Percentiles rank a stretch among this genome's conserved stretches.
These are phyloP conservation scores for Sugiyamaella qingdaonensis DNA, from an alignment of 805 yeast genomes.

Conservation along the genomic window DNA sequence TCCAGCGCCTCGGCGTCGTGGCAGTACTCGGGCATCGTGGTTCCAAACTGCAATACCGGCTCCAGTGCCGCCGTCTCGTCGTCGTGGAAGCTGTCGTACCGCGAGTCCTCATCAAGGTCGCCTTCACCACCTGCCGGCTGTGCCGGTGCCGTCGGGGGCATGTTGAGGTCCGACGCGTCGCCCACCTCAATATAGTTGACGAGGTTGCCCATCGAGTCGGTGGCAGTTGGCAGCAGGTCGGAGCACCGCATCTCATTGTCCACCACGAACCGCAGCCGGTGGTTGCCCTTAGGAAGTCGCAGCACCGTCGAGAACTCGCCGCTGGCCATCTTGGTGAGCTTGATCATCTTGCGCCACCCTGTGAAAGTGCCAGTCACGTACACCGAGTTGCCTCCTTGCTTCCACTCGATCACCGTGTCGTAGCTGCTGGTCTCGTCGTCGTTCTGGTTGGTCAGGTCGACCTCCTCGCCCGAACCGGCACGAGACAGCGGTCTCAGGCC, in stretches of 20 bases:
- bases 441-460: slow-evolving; percentile 26
- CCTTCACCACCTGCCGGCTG: neutral
- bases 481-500: slow-evolving; percentile 30
- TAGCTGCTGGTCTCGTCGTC: slow-evolving; percentile 19
- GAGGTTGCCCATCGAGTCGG: slow-evolving; percentile 93
- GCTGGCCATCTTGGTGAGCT: slow-evolving; percentile 49
- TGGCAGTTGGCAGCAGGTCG: slow-evolving; percentile 87
- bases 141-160: neutral
- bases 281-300: slow-evolving; percentile 75
- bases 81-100: slow-evolving; percentile 62
- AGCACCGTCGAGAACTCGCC: slow-evolving; percentile 31
- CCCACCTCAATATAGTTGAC: slow-evolving; percentile 67
- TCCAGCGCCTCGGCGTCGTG: slow-evolving; percentile 43
- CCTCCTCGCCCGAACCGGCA: slow-evolving; percentile 33
- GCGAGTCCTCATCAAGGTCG: slow-evolving; percentile 16
- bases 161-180: slow-evolving; percentile 15
- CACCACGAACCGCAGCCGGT: slow-evolving; percentile 85
- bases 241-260: slow-evolving; percentile 88
- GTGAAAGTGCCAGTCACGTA: slow-evolving; percentile 97
- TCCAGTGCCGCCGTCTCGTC: slow-evolving; percentile 45
- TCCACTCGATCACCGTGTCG: slow-evolving; percentile 79
- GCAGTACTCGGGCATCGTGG: slow-evolving; percentile 41
- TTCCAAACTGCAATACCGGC: slow-evolving; percentile 50
- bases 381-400: slow-evolving; percentile 92
- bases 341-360: slow-evolving; percentile 98